Evolutionary conservation across 2,329 filamentous ascomycete genomes (phyloP), one percentile per base, ranked within the genome.

Genomic region (Pestalotiopsis sp.): DNA sequence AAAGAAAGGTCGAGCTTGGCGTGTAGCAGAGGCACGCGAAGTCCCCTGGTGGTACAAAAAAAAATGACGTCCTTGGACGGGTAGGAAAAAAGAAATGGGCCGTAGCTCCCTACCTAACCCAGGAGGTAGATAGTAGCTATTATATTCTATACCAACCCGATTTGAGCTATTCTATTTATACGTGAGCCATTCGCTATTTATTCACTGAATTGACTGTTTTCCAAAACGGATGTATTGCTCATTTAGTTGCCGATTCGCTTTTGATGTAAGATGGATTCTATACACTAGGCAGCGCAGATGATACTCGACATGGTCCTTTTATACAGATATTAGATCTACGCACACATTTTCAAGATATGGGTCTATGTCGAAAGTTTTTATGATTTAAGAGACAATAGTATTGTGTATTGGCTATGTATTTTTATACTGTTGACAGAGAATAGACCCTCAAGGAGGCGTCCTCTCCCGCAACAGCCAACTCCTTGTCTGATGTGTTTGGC

Each of bases 381-480:
- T 23, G 49, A 11, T 4, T 27, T 11, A 2, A 25, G 6, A 7
- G 49, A 45, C 20, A 6, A 17, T 17, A 20, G 11, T 65, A 45
- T 45, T 57, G 58, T 38, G 11, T 58, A 14, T 20, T 25, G 12
- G n/a, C 36, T 20, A 17, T 12, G 6, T 2, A 39, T 17, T 11
- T 27, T 23, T n/a, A 66, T 27, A 69, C 68, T 69, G 63, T 78
- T 70, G 72, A 72, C 69, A 87, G 80, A 4, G 82, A 81, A 77
- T 89, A 90, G 69, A 91, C 79, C 72, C 89, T 83, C 63, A 91
- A 77, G 57, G 89, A 90, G 71, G 84, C 84, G 76, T 91, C 89
- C 73, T 91, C 89, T 65, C 89, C 86, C 25, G 87, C 87, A 69
- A 89, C 78, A 4, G 86, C 87, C 31, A 89, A 75, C 71, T 86